Evolutionary conservation across 352 stramenopile genomes (phyloP).

Genomic region (Thalassiosira delicatula): DNA sequence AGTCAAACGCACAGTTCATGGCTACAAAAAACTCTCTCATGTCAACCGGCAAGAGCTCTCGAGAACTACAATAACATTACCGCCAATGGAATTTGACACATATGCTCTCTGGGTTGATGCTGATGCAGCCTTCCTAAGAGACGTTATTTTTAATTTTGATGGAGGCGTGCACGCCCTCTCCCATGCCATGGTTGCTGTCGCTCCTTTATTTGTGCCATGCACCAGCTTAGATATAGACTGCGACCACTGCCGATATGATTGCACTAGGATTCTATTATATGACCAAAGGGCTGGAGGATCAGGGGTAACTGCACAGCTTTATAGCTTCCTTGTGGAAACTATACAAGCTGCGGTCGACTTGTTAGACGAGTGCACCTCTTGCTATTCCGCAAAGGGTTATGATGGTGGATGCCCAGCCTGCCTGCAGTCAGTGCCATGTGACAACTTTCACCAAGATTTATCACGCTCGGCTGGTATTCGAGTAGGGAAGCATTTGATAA

Average conservation of each 20-base stretch:
- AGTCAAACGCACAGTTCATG: slow-evolving; percentile 80
- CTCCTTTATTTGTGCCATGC: slow-evolving; percentile 92
- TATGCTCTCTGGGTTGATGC: slow-evolving; percentile 94
- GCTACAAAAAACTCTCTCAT: slow-evolving; percentile 77
- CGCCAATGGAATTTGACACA: slow-evolving; percentile 93
- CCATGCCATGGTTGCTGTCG: slow-evolving; percentile 90
- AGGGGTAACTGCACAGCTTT: slow-evolving; percentile 70
- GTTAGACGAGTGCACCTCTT: slow-evolving; percentile 73
- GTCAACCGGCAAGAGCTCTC: slow-evolving; percentile 80
- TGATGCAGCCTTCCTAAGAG: slow-evolving; percentile 62
- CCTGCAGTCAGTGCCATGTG: slow-evolving; percentile 74
- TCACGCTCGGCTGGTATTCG: slow-evolving; percentile 63
- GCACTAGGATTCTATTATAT: slow-evolving; percentile 76
- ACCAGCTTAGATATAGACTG: slow-evolving; percentile 75
- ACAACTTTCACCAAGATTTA: slow-evolving; percentile 82
- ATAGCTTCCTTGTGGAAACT: slow-evolving; percentile 48
- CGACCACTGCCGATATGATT: slow-evolving; percentile 70
- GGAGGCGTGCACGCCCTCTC: slow-evolving; percentile 87
- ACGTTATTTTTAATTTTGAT: slow-evolving; percentile 69
- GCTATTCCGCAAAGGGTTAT: slow-evolving; percentile 53
- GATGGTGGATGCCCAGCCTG: slow-evolving; percentile 80
- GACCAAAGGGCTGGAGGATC: slow-evolving; percentile 78
- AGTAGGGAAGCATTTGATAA: too few species aligned
- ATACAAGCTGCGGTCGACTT: slow-evolving; percentile 75
- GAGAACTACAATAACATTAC: slow-evolving; percentile 92